phyloP scores from a whole-genome alignment of 1,284 basidiomycete species.

The Apiotrichum domesticum region DNA sequence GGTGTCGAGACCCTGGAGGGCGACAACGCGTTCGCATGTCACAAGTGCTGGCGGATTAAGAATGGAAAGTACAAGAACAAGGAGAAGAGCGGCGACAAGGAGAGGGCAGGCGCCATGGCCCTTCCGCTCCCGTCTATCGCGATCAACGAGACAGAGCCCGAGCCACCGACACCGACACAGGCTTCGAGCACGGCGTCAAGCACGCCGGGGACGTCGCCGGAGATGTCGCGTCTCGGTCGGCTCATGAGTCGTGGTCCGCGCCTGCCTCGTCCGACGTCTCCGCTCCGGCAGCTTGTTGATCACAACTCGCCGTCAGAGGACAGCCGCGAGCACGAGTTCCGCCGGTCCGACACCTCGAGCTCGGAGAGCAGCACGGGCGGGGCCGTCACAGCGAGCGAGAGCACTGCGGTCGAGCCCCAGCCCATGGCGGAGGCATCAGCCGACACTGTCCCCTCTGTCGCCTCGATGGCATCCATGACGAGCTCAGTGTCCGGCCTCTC shows the following conservation, averaged over 20 bases:
- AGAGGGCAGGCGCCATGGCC: slow-evolving; percentile 2
- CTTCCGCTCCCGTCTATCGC: slow-evolving; percentile 9
- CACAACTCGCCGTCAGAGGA: no score
- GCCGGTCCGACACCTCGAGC: no score
- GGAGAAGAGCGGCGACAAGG: neutral
- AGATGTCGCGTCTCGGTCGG: neutral
- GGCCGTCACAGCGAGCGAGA: neutral
- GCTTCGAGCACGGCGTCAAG: no score
- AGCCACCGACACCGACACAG: neutral
- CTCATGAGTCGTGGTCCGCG: neutral
- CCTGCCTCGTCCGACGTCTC: slow-evolving; percentile 28
- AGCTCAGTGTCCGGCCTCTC: no score
- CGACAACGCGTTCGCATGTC: slow-evolving; percentile 88
- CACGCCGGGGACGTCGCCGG: neutral
- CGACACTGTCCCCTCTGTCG: no score
- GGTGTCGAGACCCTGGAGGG: slow-evolving; percentile 84
- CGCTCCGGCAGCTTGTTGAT: slow-evolving; percentile 27
- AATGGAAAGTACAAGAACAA: slow-evolving; percentile 27
- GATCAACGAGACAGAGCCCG: neutral
- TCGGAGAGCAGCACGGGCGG: no score
- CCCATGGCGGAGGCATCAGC: neutral
- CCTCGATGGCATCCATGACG: no score
- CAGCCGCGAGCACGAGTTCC: no score
- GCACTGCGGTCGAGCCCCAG: no score
- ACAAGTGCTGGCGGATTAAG: slow-evolving; percentile 76